Percentiles rank a stretch among this genome's conserved stretches.
Conservation (phyloP, 2,329 filamentous ascomycete species). For the Coniochaeta ligniaria region DNA sequence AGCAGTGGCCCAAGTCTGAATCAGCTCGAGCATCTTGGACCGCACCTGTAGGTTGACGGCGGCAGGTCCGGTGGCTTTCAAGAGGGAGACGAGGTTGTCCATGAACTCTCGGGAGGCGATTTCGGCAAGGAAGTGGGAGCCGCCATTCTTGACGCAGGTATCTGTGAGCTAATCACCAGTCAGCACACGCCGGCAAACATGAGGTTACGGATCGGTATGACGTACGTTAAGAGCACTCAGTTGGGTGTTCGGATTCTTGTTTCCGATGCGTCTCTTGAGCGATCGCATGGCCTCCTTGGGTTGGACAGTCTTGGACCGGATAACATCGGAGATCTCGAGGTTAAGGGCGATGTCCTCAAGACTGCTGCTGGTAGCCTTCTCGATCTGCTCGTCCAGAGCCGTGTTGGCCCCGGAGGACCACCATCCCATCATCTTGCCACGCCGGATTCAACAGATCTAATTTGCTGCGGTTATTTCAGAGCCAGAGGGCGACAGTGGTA, state of each 20-base stretch:
- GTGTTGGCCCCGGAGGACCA: slow-evolving; percentile 91
- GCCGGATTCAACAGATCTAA: slow-evolving; percentile 6
- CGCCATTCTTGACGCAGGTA: slow-evolving; percentile 98
- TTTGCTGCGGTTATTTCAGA: background rate
- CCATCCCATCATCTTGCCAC: slow-evolving; percentile 69
- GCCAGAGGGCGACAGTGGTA: background rate
- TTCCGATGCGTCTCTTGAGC: slow-evolving; percentile 86
- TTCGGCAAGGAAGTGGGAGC: slow-evolving; percentile 87
- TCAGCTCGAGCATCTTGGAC: slow-evolving; percentile 83
- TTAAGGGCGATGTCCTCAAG: slow-evolving; percentile 97
- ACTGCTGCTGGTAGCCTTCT: slow-evolving; percentile 89
- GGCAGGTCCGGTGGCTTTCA: slow-evolving; percentile 69
- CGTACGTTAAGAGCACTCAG: slow-evolving; percentile 84
- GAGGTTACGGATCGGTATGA: background rate
- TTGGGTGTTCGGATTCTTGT: slow-evolving; percentile 97
- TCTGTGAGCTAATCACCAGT: slow-evolving; percentile 65
- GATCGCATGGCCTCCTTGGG: slow-evolving; percentile 98
- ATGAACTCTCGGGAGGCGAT: slow-evolving; percentile 97
- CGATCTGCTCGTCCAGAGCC: slow-evolving; percentile 94
- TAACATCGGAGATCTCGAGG: slow-evolving; percentile 95
- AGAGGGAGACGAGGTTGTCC: slow-evolving; percentile 87
- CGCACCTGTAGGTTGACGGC: slow-evolving; percentile 81
- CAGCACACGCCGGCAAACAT: slow-evolving; percentile 1
- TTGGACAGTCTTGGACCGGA: slow-evolving; percentile 93
- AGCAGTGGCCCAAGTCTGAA: slow-evolving; percentile 88